Evolutionary conservation across 1,284 basidiomycete genomes (phyloP), one percentile per base, ranked within the genome.

Genomic region (Coniophora puteana): DNA sequence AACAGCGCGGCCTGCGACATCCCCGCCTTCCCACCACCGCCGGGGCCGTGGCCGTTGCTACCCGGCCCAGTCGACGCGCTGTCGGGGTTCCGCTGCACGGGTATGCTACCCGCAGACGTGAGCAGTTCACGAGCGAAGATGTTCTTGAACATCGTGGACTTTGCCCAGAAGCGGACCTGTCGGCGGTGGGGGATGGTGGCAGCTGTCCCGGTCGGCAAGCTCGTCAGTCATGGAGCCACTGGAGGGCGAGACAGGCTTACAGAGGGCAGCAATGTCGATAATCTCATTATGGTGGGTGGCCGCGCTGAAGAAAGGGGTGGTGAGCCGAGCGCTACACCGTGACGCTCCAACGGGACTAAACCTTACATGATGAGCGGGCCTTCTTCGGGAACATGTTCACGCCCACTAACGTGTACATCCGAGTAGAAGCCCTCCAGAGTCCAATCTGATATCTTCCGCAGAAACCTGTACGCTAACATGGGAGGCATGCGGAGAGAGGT

Each of bases 121-220:
- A 90, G 66, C 25, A 90, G 66, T 2, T 65, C 70, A 2, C 74
- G 66, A 1, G 70, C 58, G 5, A 81, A 51, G 0, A 78, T 78
- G 50, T 83, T 77, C 36, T 66, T 68, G 65, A 89, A 89, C 54
- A 89, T 65, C 5, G 66, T 60, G 20, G 67, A 70, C 50, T 84
- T 81, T 5, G 83, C 83, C 83, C 85, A 92, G 64, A 86, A 91
- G 47, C 81, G 81, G 16, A 91, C 61, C 36, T 71, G 72, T n/a
- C 79, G 70, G 20, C 72, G 63, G 49, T 82, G 65, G 3, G 79
- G 78, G 36, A 84, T 73, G 22, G 72, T 79, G 21, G 65, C 67
- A 50, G 58, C 82, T 76, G 34, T 5, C n/a, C n/a, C n/a, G n/a
- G 40, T 27, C 25, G 45, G 10, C 31, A 36, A 25, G 41, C 23